These are phyloP conservation scores for Periconia sp. DNA, from an alignment of 2,329 filamentous ascomycete genomes.

Conservation along the genomic window DNA sequence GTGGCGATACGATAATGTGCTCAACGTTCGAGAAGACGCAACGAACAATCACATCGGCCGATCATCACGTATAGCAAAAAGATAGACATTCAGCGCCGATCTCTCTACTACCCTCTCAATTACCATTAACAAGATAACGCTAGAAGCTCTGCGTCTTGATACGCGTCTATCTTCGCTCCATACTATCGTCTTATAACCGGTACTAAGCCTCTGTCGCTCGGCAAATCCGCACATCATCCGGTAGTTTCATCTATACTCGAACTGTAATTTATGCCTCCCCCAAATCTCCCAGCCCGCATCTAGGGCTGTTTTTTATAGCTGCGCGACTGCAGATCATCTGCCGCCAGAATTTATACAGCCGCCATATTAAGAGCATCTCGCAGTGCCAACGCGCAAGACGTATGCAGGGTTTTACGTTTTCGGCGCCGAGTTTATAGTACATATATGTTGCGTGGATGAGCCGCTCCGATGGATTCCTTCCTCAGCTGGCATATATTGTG, in stretches of 20 bases:
- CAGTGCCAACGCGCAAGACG: slow-evolving; percentile 13
- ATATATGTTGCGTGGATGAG: background rate
- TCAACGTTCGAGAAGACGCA: background rate
- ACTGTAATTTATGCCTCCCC: slow-evolving; percentile 15
- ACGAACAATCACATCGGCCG: background rate
- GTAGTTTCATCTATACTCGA: slow-evolving; percentile 30
- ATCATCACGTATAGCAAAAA: background rate
- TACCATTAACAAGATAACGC: background rate
- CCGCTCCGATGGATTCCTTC: background rate
- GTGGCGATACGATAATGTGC: background rate
- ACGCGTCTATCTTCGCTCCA: background rate
- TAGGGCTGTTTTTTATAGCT: slow-evolving; percentile 14
- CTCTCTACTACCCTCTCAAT: background rate
- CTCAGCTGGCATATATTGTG: background rate
- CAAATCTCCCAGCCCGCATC: slow-evolving; percentile 9
- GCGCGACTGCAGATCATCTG: slow-evolving; percentile 14
- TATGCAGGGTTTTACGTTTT: slow-evolving; percentile 4
- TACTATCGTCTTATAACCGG: background rate
- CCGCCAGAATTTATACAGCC: slow-evolving; percentile 11
- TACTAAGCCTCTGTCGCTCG: slow-evolving; percentile 3
- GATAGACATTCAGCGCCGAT: background rate
- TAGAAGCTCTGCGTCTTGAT: background rate
- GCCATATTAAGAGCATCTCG: slow-evolving; percentile 18
- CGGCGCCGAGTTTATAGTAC: slow-evolving; percentile 7
- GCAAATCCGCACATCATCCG: slow-evolving; percentile 14